Conservation (phyloP, 306 rosid species). For the Vigna trinervia region DNA sequence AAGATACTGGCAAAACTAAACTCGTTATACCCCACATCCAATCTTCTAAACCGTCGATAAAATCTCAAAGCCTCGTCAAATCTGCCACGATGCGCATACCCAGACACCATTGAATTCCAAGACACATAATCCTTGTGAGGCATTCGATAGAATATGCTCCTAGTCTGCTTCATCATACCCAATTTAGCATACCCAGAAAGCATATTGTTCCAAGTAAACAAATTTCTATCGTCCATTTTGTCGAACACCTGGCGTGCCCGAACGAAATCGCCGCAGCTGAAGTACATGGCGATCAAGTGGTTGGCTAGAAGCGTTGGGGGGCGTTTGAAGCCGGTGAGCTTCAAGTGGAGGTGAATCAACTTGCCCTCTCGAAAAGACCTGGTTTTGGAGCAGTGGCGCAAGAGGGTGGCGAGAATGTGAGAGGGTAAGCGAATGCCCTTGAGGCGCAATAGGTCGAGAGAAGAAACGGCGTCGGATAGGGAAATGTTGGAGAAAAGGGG, state of each 20-base stretch:
- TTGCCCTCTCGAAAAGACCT: constrained; percentile 59
- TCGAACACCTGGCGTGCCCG: constrained; percentile 79
- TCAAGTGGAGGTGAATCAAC: constrained; percentile 75
- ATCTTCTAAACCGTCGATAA: constrained; percentile 63
- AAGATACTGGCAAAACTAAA: constrained; percentile 78
- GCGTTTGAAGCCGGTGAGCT: constrained; percentile 69
- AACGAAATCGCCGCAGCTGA: constrained; percentile 59
- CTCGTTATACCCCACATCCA: constrained; percentile 64
- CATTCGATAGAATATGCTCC: constrained; percentile 65
- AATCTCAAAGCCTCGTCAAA: constrained; percentile 68
- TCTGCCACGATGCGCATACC: constrained; percentile 62
- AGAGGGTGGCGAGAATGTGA: constrained; percentile 57
- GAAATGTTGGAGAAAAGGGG: constrained; percentile 56
- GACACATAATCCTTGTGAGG: constrained; percentile 71
- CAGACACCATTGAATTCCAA: constrained; percentile 86
- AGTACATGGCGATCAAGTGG: constrained; percentile 73
- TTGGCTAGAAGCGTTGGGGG: constrained; percentile 68
- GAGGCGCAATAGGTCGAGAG: constrained; percentile 62
- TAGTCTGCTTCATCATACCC: constrained; percentile 68
- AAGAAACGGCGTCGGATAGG: constrained; percentile 67
- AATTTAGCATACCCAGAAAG: constrained; percentile 80
- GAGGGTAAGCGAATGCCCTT: constrained; percentile 80
- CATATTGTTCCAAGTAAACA: constrained; percentile 87
- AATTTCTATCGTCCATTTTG: constrained; percentile 73
- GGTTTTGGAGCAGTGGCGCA: constrained; percentile 65